Base-by-base conservation (phyloP, 1,139 yeast genomes). In the Hemisphaericaspora xylanilytica region DNA sequence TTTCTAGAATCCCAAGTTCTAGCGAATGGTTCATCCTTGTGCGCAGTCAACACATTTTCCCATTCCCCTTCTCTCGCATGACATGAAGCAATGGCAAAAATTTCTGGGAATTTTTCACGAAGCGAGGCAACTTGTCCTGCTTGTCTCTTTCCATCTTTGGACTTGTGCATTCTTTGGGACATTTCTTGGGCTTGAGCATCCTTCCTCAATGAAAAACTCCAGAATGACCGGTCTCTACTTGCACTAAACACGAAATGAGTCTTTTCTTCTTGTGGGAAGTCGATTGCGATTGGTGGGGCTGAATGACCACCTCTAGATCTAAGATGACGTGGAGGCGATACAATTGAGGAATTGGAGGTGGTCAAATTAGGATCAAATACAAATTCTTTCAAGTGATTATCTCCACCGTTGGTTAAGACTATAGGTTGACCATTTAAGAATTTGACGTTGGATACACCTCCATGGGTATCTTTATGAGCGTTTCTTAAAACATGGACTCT, bases 271-370 rank as follows among this genome's bases (percentile, higher is more conserved):
- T 86, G 85, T 3, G 95, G 88, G 59, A 92, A 94, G 27, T 73
- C 70, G 35, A 94, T 81, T 10, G 80, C 64, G 1, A 85, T 72
- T 3, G 98, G 95, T 5, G 98, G 96, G 16, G 88, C 85, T 3
- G 96, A 81, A 60, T 94, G 98, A 11, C 99, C 99, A 51, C 97
- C 97, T 58, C 98, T 78, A 0, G 95, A 85, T 60, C 98, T 80
- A 52, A 94, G 72, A 46, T 84, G 81, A 57, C 98, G 81, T 29
- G 98, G 98, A 1, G 97, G 96, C 5, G 94, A 79, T 5, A 84
- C 81, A 24, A 88, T 79, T 0, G 81, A 64, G 2, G 76, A 61
- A 48, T 80, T 77, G n/a, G 83, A 67, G 12, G 84, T 71, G 0
- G 92, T 79, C 41, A 89, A 68, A 3, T 92, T 76, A 3, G 97